Evolutionary conservation across 352 stramenopile species (phyloP).

Genomic region (Phytopythium oedochilum): DNA sequence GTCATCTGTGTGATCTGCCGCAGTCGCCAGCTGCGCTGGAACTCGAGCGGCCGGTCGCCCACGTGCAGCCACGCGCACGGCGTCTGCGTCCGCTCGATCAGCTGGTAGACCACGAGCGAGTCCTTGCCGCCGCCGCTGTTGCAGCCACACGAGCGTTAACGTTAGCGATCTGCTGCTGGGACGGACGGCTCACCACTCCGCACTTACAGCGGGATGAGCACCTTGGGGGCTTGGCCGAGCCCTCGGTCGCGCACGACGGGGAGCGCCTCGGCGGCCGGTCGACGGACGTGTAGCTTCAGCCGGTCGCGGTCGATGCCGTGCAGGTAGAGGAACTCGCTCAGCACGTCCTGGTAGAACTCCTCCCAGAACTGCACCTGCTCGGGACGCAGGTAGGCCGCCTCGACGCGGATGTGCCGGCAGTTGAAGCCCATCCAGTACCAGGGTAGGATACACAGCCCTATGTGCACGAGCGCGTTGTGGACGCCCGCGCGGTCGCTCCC

Average conservation of each 20-base stretch:
- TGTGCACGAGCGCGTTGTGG: conserved; percentile 26
- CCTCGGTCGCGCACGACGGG: conserved; percentile 16
- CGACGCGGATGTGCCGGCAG: conserved; percentile 29
- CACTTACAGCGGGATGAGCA: conserved; percentile 29
- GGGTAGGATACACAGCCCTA: conserved; percentile 28
- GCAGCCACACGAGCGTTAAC: background rate
- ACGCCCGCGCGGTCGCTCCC: conserved; percentile 2
- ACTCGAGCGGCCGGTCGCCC: conserved; percentile 26
- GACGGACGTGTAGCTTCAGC: conserved; percentile 21
- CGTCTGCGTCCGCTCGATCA: conserved; percentile 17
- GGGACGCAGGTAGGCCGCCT: conserved; percentile 25
- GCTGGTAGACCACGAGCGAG: conserved; percentile 29
- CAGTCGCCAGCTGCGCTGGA: conserved; percentile 28
- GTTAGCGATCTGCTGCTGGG: background rate
- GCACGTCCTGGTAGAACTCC: conserved; percentile 35
- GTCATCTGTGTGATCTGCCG: conserved; percentile 26
- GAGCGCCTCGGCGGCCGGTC: conserved; percentile 7
- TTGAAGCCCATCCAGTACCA: conserved; percentile 43
- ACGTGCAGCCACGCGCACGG: conserved; percentile 29
- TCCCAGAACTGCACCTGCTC: conserved; percentile 33
- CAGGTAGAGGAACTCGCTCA: conserved; percentile 34
- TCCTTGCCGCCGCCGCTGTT: conserved; percentile 31
- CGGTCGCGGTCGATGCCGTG: conserved; percentile 27
- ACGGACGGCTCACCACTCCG: background rate
- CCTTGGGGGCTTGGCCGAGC: conserved; percentile 14